Base-by-base conservation (phyloP, 1,284 basidiomycete species). In the Ceraceosorus guamensis region DNA sequence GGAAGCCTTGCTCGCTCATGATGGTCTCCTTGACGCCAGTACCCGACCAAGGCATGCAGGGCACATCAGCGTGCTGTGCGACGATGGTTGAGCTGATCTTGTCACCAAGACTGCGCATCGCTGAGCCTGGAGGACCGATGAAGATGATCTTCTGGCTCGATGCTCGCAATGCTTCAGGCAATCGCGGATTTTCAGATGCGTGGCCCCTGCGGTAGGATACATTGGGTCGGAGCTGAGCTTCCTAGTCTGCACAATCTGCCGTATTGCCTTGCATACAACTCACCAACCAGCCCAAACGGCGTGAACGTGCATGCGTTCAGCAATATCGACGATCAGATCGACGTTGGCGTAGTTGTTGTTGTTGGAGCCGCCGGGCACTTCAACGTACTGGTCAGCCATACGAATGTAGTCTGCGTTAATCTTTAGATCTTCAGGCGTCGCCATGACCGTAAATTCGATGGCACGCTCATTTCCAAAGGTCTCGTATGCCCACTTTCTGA, bases 321-420 rank as follows among this genome's bases (percentile, higher is more conserved):
- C 95, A 59, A 99, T 85, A 75, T 99, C 95, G 63, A 98, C 89
- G 72, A 99, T 98, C 71, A 97, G 87, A 77, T 99, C 95, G 70
- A 99, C 95, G 77, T 99, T 99, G 70, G 95, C 95, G 77, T 98
- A 98, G 80, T 99, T 99, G 83, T 99, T 95, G 82, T 98, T 98
- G 79, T 99, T 99, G 50, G 87, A 84, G 61, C 95, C 95, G 66
- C 95, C 95, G 30, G 95, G 93, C 6, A 99, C 95, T 79, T 98
- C 95, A 70, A 99, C 88, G 77, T 95, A 98, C 73, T 92, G 87
- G 79, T 99, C 95, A 37, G 95, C 95, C 95, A 99, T 98, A 67
- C 95, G 88, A 78, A 99, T 98, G 79, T 98, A 99, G 77, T 99
- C 95, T 45, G 95, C 95, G 75, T 99, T 99, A 78, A 97, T 91